These are phyloP conservation scores for Termitomyces sp. DNA, from an alignment of 768 basidiomycete species.

Conservation along the genomic window DNA sequence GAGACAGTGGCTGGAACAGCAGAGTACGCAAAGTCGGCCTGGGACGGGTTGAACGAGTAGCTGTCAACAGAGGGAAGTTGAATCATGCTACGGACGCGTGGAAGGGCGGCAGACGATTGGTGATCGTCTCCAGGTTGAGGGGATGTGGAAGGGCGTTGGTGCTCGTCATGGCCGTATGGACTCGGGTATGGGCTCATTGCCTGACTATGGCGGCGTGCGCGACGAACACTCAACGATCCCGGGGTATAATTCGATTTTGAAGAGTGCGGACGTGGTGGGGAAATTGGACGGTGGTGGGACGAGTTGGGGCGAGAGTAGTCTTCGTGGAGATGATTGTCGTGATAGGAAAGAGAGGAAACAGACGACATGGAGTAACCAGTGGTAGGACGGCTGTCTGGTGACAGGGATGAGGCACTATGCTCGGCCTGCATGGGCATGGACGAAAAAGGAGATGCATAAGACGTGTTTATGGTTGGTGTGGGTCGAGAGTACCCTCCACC, in stretches of 20 bases:
- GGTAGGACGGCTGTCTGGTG: slow-evolving; percentile 82
- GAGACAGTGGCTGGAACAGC: slow-evolving; percentile 51
- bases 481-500: slow-evolving; percentile 57
- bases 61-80: slow-evolving; percentile 72
- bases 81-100: slow-evolving; percentile 83
- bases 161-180: slow-evolving; percentile 69
- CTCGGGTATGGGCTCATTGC: slow-evolving; percentile 87
- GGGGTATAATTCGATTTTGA: slow-evolving; percentile 58
- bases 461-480: slow-evolving; percentile 69
- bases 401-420: slow-evolving; percentile 70
- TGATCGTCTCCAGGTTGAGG: slow-evolving; percentile 65
- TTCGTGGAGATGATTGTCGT: slow-evolving; percentile 51
- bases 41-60: slow-evolving; percentile 61
- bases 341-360: slow-evolving; percentile 74
- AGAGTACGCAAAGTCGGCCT: slow-evolving; percentile 81
- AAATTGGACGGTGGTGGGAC: slow-evolving; percentile 71
- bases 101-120: slow-evolving; percentile 44
- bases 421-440: slow-evolving; percentile 67
- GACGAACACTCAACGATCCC: slow-evolving; percentile 64
- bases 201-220: slow-evolving; percentile 78
- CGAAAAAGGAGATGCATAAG: slow-evolving; percentile 70
- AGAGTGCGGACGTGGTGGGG: slow-evolving; percentile 59
- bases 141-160: slow-evolving; percentile 69
- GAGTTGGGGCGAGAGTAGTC: slow-evolving; percentile 77
- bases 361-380: slow-evolving; percentile 87